phyloP scores from a whole-genome alignment of 176 grass and related monocot species.

The Coix lacrymajobi region DNA sequence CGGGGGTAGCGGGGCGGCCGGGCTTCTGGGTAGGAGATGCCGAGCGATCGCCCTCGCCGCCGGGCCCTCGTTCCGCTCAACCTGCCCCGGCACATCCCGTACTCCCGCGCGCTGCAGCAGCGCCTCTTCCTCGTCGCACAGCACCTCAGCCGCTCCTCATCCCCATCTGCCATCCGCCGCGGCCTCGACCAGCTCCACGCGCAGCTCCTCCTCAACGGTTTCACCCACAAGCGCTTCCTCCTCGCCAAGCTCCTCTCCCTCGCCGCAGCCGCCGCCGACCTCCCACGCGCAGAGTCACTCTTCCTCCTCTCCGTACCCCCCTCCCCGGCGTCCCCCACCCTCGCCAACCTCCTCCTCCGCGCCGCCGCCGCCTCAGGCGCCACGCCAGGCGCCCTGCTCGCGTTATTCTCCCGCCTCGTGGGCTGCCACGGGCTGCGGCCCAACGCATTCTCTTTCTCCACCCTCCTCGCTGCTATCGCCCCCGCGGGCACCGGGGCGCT shows the following conservation, averaged over 20 bases:
- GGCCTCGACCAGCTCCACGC: slow-evolving; percentile 57
- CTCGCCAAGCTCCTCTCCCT: slow-evolving; percentile 61
- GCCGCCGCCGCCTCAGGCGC: slow-evolving; percentile 14
- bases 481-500: neutral
- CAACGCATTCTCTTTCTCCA: slow-evolving; percentile 66
- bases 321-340: slow-evolving; percentile 20
- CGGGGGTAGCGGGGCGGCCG: no score
- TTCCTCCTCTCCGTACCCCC: slow-evolving; percentile 24
- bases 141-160: slow-evolving; percentile 19
- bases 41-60: neutral
- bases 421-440: slow-evolving; percentile 18
- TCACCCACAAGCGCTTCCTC: slow-evolving; percentile 63
- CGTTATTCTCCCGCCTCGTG: slow-evolving; percentile 40
- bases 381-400: neutral
- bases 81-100: slow-evolving; percentile 32
- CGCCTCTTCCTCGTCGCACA: slow-evolving; percentile 61
- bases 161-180: slow-evolving; percentile 1
- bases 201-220: slow-evolving; percentile 62
- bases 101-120: slow-evolving; percentile 61
- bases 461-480: slow-evolving; percentile 44
- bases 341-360: slow-evolving; percentile 66
- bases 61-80: neutral
- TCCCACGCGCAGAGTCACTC: slow-evolving; percentile 45
- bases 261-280: slow-evolving; percentile 28
- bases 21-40: no score